Evolutionary conservation across 2,329 filamentous ascomycete species (phyloP), one percentile per base, ranked within the genome.

Genomic region (Claviceps sp.): DNA sequence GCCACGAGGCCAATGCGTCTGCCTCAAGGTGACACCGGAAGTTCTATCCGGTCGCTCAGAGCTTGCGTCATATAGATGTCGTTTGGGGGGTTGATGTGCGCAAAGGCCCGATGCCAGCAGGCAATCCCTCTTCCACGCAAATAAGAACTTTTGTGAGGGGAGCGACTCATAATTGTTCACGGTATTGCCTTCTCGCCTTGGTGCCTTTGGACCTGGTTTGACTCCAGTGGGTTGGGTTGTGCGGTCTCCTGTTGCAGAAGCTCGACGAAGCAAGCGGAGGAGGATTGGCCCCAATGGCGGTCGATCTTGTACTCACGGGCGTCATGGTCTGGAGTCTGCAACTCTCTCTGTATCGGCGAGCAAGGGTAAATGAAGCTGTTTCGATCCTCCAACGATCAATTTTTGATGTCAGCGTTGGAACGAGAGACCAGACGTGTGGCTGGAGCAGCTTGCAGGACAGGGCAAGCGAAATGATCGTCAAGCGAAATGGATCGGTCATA

Each of bases 81-180:
- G 45, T 48, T 53, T 50, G 48, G 37, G 37, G 43, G 19, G 22
- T 45, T 53, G 53, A 52, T 48, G 43, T 55, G 52, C 44, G 50
- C 41, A 48, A 53, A 55, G 51, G 48, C 51, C 53, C 53, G 53
- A 55, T 46, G 47, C 47, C 14, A 34, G 30, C 30, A 34, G 30
- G 30, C 30, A 34, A n/a, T 37, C 8, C 4, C n/a, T 17, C 22
- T 19, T 41, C 10, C 16, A 17, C 30, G 24, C 17, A 30, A 22
- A 30, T 16, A 4, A 11, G 14, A 24, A 2, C n/a, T 16, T 5
- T 41, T 41, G 3, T 11, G 17, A 47, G 34, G 6, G 13, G 17
- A 38, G 10, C 13, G 26, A 24, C 7, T 6, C 37, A 30, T n/a
- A n/a, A n/a, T 24, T n/a, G 7, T 30, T 41, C 22, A 41, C 30